Percentiles rank a stretch among this genome's conserved stretches.
phyloP scores from a whole-genome alignment of 495 filamentous ascomycete genomes.

The Tuber borchii region DNA sequence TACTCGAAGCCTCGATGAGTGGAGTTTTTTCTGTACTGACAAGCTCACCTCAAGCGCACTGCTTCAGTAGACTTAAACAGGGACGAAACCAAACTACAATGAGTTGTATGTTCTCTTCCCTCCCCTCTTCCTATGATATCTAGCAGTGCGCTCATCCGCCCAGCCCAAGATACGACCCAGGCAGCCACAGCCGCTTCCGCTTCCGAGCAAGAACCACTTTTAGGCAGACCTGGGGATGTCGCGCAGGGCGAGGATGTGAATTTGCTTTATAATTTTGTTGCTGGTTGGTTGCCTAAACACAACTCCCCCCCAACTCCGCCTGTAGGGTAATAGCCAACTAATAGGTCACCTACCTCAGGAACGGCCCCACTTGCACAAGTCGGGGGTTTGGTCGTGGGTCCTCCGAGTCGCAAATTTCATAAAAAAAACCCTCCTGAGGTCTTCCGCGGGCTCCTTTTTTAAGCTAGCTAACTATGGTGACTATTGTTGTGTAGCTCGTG shows the following conservation, averaged over 20 bases:
- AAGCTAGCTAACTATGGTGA: slow-evolving; percentile 47
- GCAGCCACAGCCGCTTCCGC: slow-evolving; percentile 2
- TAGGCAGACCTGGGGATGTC: slow-evolving; percentile 67
- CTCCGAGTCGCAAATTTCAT: not conserved
- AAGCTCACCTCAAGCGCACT: not conserved
- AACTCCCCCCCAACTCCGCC: not conserved
- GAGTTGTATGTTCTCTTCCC: slow-evolving; percentile 15
- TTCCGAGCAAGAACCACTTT: slow-evolving; percentile 67
- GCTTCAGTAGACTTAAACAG: slow-evolving; percentile 7
- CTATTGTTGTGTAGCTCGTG: slow-evolving; percentile 53
- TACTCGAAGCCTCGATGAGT: too few species aligned
- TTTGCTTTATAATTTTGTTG: slow-evolving; percentile 64
- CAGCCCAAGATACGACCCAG: slow-evolving; percentile 10
- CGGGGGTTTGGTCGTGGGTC: slow-evolving; percentile 59
- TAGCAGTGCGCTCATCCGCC: not conserved
- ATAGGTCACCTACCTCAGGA: slow-evolving; percentile 47
- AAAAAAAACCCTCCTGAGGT: not conserved
- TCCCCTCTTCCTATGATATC: not conserved
- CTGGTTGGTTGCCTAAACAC: slow-evolving; percentile 52
- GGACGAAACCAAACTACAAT: slow-evolving; percentile 34
- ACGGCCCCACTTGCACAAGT: slow-evolving; percentile 63
- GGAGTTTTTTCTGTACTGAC: not conserved
- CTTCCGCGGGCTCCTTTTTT: slow-evolving; percentile 21
- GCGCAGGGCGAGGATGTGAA: slow-evolving; percentile 57
- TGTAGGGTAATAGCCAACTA: not conserved